Evolutionary conservation across 2,329 filamentous ascomycete genomes (phyloP), one percentile per base, ranked within the genome.

Genomic region (Dothideomycetes sp.): DNA sequence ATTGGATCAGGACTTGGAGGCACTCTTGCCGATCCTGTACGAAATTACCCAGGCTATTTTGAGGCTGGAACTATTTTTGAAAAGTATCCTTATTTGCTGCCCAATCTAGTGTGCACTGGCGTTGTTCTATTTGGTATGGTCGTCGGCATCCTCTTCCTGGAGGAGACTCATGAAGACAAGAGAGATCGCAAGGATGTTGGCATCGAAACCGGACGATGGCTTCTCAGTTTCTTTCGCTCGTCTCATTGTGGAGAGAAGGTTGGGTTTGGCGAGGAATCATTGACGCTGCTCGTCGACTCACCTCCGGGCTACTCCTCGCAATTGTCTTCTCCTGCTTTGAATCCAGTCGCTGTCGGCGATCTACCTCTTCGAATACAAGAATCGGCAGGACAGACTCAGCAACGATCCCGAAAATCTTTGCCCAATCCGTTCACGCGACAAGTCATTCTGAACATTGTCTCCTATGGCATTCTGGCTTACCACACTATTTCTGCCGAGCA

Each of bases 401-500:
- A 47, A n/a, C 45, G 53, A 7, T 48, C 54, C 29, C 46, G 51
- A 31, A 52, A 64, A 41, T 59, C 64, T 27, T 57, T 66, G 32
- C 59, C 65, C 37, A 77, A 74, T 52, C 81, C 79, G 7, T 95
- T 96, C 59, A 94, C 85, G 10, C 77, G 70, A 55, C 84, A 89
- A 36, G 84, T 96, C 40, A 69, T 94, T 44, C 69, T 93, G 54
- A 89, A 88, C 55, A 94, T 95, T 47, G 65, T 89, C 42, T 86
- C 84, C 38, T 94, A 93, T 57, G 89, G 88, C 33, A 86, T 96
- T 52, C 69, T 96, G 44, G 89, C 89, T 47, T 95, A 94, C 65
- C 89, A 96, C 64, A 95, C 89, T 10, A 95, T 98, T 63, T 93
- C 88, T 0, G 91, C 94, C 52, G 91, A 98, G 61, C 84, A 94